Base-by-base conservation (phyloP, 805 yeast genomes). In the Tetrapisispora nanseiensis region DNA sequence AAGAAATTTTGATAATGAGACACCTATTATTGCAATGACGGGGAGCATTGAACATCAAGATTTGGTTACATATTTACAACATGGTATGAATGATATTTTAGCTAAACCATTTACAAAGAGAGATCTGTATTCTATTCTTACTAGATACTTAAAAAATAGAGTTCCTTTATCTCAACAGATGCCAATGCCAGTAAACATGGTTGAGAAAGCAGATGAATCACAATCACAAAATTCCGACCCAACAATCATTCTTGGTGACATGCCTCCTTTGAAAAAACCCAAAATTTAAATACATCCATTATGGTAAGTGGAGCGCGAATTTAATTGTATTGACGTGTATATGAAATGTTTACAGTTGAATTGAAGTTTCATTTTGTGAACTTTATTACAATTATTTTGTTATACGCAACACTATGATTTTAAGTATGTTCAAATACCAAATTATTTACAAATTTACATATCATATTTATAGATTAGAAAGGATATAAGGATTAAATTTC, bases 1-100 rank as follows among this genome's bases (percentile, higher is more conserved):
- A 37, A 72, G 97, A 51, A 78, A 82, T 16, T 85, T 86, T 57
- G 95, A 87, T 60, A 76, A 77, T 18, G 74, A 74, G 41, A 86
- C 96, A 0, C 97, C 97, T 11, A 85, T 92, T 48, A 82, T 92
- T 50, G 94, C 95, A 24, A 86, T 86, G 95, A 86, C 95, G 2
- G 94, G 95, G 32, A 86, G 86, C 57, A 83, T 86, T 43, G 82
- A 83, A 51, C 85, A 82, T 49, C 78, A 81, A 50, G 95, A 86
- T 61, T 68, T 86, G 44, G 82, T 83, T 37, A 82, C 80, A 1
- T 86, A 84, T 59, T 66, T 85, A 46, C 82, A 81, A 51, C 86
- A 86, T 55, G 97, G 96, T 4, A 87, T 87, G 86, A 80, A 85
- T 45, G 95, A 86, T 61, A 86, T 92, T 29, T 68, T 92, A 48